A percentile compares a stretch with the other conserved stretches of the same genome.
Evolutionary conservation across 1,139 yeast species (phyloP).

Genomic region (Kodamaea fungicola): DNA sequence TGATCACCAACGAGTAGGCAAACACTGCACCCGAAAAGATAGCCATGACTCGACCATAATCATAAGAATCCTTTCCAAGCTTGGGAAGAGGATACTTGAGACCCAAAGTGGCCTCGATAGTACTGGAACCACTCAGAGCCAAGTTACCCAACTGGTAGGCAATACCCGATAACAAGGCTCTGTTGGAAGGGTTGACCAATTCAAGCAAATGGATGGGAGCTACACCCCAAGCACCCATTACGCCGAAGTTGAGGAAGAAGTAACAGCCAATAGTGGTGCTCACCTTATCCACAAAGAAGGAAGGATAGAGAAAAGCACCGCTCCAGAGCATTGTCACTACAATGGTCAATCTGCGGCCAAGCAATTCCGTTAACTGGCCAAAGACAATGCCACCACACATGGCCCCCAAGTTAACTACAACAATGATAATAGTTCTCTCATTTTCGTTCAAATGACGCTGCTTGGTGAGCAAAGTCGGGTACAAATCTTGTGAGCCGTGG

Average conservation of each 20-base stretch:
- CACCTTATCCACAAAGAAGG: conserved; percentile 18
- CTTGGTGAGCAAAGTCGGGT: conserved; percentile 43
- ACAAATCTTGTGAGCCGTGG: conserved; percentile 55
- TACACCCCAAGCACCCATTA: conserved; percentile 36
- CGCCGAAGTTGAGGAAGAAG: conserved; percentile 25
- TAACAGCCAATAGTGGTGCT: conserved; percentile 23
- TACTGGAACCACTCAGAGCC: conserved; percentile 33
- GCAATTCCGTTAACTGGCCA: conserved; percentile 19
- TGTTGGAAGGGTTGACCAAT: conserved; percentile 33
- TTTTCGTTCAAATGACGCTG: conserved; percentile 35
- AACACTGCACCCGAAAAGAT: conserved; percentile 38
- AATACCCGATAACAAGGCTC: conserved; percentile 36
- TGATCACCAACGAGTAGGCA: conserved; percentile 24
- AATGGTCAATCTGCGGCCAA: conserved; percentile 48
- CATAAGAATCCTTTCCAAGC: conserved; percentile 12
- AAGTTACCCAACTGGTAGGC: conserved; percentile 40
- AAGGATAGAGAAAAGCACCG: conserved; percentile 35
- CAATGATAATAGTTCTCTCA: conserved; percentile 41
- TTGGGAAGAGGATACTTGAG: conserved; percentile 22
- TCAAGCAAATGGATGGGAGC: conserved; percentile 35
- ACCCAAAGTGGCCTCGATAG: conserved; percentile 36
- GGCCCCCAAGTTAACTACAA: conserved; percentile 49
- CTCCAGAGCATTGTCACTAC: conserved; percentile 27
- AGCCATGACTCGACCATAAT: conserved; percentile 38
- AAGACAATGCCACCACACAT: conserved; percentile 42